A percentile compares a stretch with the other conserved stretches of the same genome.
Evolutionary conservation across 768 basidiomycete species (phyloP).

Genomic region (Leucosporidium creatinivorum): DNA sequence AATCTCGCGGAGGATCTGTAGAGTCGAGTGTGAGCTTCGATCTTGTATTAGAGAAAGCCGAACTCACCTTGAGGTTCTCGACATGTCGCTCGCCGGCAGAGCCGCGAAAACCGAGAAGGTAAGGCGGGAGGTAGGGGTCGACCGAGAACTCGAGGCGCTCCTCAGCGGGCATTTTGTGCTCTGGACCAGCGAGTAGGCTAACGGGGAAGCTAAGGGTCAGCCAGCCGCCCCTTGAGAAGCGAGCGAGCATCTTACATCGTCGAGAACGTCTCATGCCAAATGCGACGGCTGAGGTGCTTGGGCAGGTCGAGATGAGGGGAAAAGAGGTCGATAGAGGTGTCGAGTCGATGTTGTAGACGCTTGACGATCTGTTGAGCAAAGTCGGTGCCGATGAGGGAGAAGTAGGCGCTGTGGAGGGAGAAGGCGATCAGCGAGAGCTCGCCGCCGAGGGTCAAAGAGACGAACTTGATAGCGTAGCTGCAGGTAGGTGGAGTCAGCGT

Average conservation of each 20-base stretch:
- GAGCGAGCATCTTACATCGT: conserved; percentile 46
- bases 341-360: conserved; percentile 49
- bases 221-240: no score
- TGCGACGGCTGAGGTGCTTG: conserved; percentile 57
- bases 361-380: conserved; percentile 56
- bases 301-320: conserved; percentile 53
- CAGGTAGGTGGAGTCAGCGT: no score
- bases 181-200: conserved; percentile 52
- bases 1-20: conserved; percentile 65
- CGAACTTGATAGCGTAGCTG: conserved; percentile 48
- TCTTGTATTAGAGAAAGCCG: background rate
- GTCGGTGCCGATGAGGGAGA: conserved; percentile 53
- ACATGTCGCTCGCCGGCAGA: conserved; percentile 63
- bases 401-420: conserved; percentile 48
- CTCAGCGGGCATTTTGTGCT: conserved; percentile 54
- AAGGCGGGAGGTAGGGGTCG: conserved; percentile 60
- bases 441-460: no score
- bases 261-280: conserved; percentile 72
- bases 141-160: conserved; percentile 54
- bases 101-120: conserved; percentile 58
- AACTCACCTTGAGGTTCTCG: conserved; percentile 64
- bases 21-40: conserved; percentile 1
- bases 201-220: background rate
- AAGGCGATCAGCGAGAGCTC: conserved; percentile 26
- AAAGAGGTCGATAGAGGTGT: conserved; percentile 76